Conservation (phyloP, 169 alveolate species). For the Plasmodium adleri region DNA sequence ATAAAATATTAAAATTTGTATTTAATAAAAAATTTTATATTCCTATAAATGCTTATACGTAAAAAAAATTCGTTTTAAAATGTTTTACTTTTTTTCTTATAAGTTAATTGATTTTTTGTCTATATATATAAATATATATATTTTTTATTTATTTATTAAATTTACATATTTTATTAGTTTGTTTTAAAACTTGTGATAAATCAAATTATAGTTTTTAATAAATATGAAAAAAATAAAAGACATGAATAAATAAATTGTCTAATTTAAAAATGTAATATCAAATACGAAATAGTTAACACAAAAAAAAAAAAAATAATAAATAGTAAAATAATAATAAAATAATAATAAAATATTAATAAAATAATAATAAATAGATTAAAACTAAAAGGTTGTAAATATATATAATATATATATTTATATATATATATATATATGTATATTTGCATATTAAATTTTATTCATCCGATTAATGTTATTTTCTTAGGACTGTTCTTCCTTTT, state of each 20-base stretch:
- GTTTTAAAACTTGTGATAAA: too few relatives aligned
- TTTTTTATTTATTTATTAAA: too few relatives aligned
- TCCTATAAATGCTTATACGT: not conserved
- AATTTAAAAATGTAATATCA: not conserved
- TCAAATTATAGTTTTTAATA: not conserved
- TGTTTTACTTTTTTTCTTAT: too few relatives aligned
- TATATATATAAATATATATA: too few relatives aligned
- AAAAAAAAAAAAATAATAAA: not conserved
- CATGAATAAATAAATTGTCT: too few relatives aligned
- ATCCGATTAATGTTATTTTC: too few relatives aligned
- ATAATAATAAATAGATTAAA: not conserved
- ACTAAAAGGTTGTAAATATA: not conserved
- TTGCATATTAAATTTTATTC: not conserved
- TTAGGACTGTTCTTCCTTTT: conserved; percentile 4
- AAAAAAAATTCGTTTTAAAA: too few relatives aligned
- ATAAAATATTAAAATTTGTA: conserved; percentile 16
- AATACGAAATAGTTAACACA: not conserved
- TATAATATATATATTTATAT: not conserved
- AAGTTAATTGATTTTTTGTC: too few relatives aligned
- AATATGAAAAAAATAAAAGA: not conserved
- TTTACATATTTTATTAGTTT: too few relatives aligned
- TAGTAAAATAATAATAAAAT: conserved; percentile 4
- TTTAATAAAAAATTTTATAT: conserved; percentile 26
- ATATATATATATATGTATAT: not conserved
- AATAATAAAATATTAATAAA: not conserved